A percentile compares a stretch with the other conserved stretches of the same genome.
phyloP scores from a whole-genome alignment of 2,329 filamentous ascomycete species.

The Colletotrichum nymphaeae region DNA sequence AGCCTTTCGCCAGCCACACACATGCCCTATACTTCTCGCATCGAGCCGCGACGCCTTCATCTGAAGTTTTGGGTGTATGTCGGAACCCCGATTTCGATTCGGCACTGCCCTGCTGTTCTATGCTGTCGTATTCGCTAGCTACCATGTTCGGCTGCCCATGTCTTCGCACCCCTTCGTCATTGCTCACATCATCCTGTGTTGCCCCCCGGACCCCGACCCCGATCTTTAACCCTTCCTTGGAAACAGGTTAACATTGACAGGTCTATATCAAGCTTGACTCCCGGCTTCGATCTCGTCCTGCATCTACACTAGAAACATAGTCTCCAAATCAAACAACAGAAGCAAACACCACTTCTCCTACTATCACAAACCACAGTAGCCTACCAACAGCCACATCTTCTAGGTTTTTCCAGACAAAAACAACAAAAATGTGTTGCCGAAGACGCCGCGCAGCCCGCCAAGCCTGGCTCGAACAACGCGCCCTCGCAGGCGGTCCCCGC shows the following conservation, averaged over 20 bases:
- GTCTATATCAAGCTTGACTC: background rate
- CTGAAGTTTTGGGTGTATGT: background rate
- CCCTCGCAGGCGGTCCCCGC: background rate
- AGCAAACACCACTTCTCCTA: too few relatives aligned
- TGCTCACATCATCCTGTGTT: background rate
- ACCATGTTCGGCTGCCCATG: background rate
- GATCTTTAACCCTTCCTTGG: background rate
- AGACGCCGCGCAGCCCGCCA: conserved; percentile 29
- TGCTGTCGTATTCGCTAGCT: conserved; percentile 7
- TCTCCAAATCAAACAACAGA: background rate
- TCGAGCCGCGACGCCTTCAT: background rate
- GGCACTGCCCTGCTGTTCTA: background rate
- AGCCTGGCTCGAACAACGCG: conserved; percentile 30
- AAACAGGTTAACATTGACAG: background rate
- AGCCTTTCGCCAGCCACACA: background rate
- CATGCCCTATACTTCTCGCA: background rate
- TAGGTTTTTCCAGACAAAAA: too few relatives aligned
- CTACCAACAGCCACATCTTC: too few relatives aligned
- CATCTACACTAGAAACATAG: too few relatives aligned
- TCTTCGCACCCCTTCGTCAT: conserved; percentile 12
- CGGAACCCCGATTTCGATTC: background rate
- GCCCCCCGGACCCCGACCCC: background rate
- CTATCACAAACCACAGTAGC: too few relatives aligned
- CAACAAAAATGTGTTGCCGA: conserved; percentile 10
- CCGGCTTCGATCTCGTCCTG: background rate